phyloP scores from a whole-genome alignment of 2,329 filamentous ascomycete genomes.

The Hymenotorrendiella dingleyae region DNA sequence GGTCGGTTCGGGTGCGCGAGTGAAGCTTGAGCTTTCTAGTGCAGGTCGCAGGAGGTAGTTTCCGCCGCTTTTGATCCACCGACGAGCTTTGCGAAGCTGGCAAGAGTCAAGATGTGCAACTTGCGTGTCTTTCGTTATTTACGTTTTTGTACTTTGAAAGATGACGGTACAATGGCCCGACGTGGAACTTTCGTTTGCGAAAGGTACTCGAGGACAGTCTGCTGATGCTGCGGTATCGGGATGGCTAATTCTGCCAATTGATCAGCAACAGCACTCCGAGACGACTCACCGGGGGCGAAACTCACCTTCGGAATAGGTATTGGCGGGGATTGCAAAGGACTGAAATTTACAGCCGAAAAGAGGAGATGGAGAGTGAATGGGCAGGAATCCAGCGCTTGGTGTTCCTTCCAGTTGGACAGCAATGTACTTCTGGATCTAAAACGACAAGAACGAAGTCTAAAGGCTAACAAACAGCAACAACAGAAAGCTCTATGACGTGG shows the following conservation, averaged over 20 bases:
- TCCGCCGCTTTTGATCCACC: too few species aligned
- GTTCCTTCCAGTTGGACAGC: conserved; percentile 16
- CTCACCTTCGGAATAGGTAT: neutral
- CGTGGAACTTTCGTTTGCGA: too few species aligned
- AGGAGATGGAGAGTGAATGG: neutral
- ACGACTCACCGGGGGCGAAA: neutral
- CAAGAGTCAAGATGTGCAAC: too few species aligned
- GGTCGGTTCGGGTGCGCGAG: neutral
- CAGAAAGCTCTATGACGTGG: conserved; percentile 12
- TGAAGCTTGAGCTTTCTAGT: neutral
- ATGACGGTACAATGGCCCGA: too few species aligned
- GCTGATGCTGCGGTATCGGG: too few species aligned
- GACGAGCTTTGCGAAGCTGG: too few species aligned
- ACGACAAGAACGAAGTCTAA: conserved; percentile 13
- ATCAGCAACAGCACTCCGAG: neutral
- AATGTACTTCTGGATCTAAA: conserved; percentile 11
- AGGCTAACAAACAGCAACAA: conserved; percentile 12
- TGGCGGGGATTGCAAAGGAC: neutral
- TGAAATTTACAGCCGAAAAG: neutral
- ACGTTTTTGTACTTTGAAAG: too few species aligned
- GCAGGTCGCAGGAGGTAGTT: neutral
- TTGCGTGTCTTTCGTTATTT: too few species aligned
- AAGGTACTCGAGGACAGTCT: too few species aligned
- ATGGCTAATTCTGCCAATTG: too few species aligned
- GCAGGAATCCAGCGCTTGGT: conserved; percentile 30